Evolutionary conservation across 2,329 filamentous ascomycete genomes (phyloP).

Genomic region (Neurospora sp.): DNA sequence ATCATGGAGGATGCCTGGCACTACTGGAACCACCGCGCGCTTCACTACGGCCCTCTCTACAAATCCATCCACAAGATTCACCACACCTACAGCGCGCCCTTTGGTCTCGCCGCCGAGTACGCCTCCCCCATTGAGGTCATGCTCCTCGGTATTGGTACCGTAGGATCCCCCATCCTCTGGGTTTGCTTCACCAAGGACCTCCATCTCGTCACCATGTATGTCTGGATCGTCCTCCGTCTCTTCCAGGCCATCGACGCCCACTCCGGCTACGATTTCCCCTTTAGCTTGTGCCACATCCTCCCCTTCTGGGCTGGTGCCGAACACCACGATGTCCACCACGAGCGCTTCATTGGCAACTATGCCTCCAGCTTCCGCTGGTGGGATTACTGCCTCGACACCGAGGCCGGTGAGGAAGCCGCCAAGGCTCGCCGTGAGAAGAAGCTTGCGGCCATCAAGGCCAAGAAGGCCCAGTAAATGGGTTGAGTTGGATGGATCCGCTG

Average conservation of each 20-base stretch:
- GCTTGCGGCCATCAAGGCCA: slow-evolving; percentile 51
- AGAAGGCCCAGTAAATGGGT: slow-evolving; percentile 54
- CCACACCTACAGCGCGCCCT: slow-evolving; percentile 96
- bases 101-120: slow-evolving; percentile 93
- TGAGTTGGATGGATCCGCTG: background rate
- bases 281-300: slow-evolving; percentile 88
- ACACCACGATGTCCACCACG: slow-evolving; percentile 95
- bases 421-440: slow-evolving; percentile 76
- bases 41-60: slow-evolving; percentile 94
- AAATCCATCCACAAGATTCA: slow-evolving; percentile 98
- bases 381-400: slow-evolving; percentile 90
- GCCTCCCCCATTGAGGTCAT: slow-evolving; percentile 96
- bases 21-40: slow-evolving; percentile 87
- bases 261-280: slow-evolving; percentile 97
- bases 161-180: slow-evolving; percentile 75
- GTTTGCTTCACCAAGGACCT: slow-evolving; percentile 74
- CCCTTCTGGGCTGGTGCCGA: slow-evolving; percentile 97
- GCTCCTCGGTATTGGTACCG: slow-evolving; percentile 79
- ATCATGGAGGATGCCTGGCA: slow-evolving; percentile 96
- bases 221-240: slow-evolving; percentile 85
- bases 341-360: slow-evolving; percentile 98
- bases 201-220: slow-evolving; percentile 95
- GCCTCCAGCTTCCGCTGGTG: slow-evolving; percentile 98
- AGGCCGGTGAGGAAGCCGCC: slow-evolving; percentile 78
- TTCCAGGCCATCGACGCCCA: slow-evolving; percentile 98